A percentile compares a stretch with the other conserved stretches of the same genome.
Evolutionary conservation across 169 alveolate species (phyloP).

Genomic region (Babesia bovis): DNA sequence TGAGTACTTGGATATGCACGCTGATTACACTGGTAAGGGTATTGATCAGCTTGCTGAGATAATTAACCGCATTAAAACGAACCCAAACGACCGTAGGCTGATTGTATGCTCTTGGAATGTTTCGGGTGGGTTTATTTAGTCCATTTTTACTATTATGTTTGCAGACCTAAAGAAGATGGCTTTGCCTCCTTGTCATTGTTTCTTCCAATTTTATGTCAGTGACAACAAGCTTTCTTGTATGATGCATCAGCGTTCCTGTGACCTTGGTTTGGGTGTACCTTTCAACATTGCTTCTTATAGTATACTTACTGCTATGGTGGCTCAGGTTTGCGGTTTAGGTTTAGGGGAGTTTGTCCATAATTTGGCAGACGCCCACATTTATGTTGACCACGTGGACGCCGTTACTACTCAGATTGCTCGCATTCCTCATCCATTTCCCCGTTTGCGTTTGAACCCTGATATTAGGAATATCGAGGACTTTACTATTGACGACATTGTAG

Average conservation of each 20-base stretch:
- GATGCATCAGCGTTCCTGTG: conserved; percentile 97
- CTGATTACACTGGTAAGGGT: conserved; percentile 91
- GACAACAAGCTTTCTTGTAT: conserved; percentile 90
- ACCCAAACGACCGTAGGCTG: conserved; percentile 93
- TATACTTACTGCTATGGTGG: conserved; percentile 93
- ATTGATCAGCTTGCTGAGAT: conserved; percentile 90
- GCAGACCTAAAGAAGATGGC: conserved; percentile 93
- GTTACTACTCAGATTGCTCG: conserved; percentile 88
- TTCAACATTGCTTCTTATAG: conserved; percentile 97
- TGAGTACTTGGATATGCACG: conserved; percentile 86
- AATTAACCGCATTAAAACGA: conserved; percentile 85
- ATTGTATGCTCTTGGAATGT: conserved; percentile 97
- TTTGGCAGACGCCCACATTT: conserved; percentile 96
- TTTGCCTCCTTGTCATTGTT: conserved; percentile 97
- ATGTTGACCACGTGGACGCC: conserved; percentile 91
- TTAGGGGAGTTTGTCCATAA: conserved; percentile 92
- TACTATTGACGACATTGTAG: conserved; percentile 84
- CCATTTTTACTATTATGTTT: neutral
- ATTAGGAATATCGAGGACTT: conserved; percentile 87
- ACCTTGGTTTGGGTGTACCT: conserved; percentile 98
- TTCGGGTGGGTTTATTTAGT: conserved; percentile 59
- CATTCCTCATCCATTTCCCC: conserved; percentile 96
- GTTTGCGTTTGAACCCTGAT: conserved; percentile 86
- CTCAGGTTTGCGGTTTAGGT: conserved; percentile 88
- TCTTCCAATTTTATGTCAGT: conserved; percentile 93